Evolutionary conservation across 2,329 filamentous ascomycete species (phyloP).

Genomic region (Pseudonectria foliicola): DNA sequence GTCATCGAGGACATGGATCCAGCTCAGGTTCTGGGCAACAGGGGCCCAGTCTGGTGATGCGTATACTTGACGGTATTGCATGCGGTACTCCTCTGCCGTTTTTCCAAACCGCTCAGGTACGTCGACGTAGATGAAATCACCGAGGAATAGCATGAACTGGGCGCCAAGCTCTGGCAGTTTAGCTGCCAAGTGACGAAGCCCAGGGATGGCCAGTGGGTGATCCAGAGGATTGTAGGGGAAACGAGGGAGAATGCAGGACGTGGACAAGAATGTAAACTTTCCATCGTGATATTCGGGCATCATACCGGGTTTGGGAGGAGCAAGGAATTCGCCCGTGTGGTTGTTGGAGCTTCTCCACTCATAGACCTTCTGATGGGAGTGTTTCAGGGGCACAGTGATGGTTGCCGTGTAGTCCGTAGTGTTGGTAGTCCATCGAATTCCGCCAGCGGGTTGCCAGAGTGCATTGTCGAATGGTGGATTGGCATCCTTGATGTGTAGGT

Average conservation of each 20-base stretch:
- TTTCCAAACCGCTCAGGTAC: slow-evolving; percentile 75
- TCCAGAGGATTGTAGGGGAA: slow-evolving; percentile 84
- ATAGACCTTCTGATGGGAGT: slow-evolving; percentile 67
- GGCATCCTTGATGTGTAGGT: slow-evolving; percentile 51
- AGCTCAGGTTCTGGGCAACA: slow-evolving; percentile 74
- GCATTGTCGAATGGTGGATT: slow-evolving; percentile 46
- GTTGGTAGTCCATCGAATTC: slow-evolving; percentile 58
- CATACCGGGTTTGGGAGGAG: slow-evolving; percentile 64
- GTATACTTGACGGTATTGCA: slow-evolving; percentile 94
- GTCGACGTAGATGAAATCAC: slow-evolving; percentile 87
- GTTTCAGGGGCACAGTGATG: slow-evolving; percentile 55
- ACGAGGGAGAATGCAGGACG: slow-evolving; percentile 84
- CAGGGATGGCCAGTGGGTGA: slow-evolving; percentile 75
- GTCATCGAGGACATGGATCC: slow-evolving; percentile 95
- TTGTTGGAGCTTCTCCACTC: slow-evolving; percentile 84
- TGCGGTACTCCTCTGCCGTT: slow-evolving; percentile 67
- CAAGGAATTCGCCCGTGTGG: slow-evolving; percentile 72
- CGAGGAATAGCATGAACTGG: slow-evolving; percentile 75
- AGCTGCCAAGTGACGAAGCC: slow-evolving; percentile 69
- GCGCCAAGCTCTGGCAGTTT: slow-evolving; percentile 64
- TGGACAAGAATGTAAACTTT: slow-evolving; percentile 83
- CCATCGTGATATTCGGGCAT: slow-evolving; percentile 53
- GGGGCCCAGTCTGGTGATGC: slow-evolving; percentile 84
- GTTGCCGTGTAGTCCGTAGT: slow-evolving; percentile 77
- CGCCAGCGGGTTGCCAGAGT: slow-evolving; percentile 61